Conservation (phyloP, 192 early-diverging fungal genomes). For the Umbelopsis vinacea region DNA sequence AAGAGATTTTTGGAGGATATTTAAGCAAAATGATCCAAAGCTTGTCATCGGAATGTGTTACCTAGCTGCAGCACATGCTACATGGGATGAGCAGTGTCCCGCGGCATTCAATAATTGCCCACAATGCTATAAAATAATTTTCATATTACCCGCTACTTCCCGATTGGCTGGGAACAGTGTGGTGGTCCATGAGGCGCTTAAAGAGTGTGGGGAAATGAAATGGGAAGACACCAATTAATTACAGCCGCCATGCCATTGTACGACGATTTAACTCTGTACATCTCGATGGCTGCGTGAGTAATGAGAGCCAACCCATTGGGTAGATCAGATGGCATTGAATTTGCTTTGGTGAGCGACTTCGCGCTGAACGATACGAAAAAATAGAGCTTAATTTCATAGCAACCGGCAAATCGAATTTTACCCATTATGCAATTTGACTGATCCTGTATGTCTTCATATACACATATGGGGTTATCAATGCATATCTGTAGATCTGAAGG, state of each 20-base stretch:
- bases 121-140: not conserved
- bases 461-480: not conserved
- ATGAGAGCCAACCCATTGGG: not conserved
- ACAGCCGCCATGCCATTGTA: not conserved
- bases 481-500: not conserved
- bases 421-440: too few relatives aligned
- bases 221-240: not conserved
- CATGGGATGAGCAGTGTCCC: not conserved
- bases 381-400: too few relatives aligned
- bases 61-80: not conserved
- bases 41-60: not conserved
- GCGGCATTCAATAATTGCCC: not conserved
- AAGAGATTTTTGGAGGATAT: not conserved
- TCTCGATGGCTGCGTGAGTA: not conserved
- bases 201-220: conserved; percentile 14
- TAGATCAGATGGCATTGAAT: not conserved
- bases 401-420: too few relatives aligned
- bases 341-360: too few relatives aligned
- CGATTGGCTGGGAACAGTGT: conserved; percentile 1
- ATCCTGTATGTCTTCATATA: too few relatives aligned
- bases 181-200: not conserved
- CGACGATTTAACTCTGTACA: not conserved
- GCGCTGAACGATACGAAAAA: too few relatives aligned
- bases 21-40: not conserved
- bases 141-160: not conserved